Evolutionary conservation across 345 rosid species (phyloP).

Genomic region (Rhizophora mangle): DNA sequence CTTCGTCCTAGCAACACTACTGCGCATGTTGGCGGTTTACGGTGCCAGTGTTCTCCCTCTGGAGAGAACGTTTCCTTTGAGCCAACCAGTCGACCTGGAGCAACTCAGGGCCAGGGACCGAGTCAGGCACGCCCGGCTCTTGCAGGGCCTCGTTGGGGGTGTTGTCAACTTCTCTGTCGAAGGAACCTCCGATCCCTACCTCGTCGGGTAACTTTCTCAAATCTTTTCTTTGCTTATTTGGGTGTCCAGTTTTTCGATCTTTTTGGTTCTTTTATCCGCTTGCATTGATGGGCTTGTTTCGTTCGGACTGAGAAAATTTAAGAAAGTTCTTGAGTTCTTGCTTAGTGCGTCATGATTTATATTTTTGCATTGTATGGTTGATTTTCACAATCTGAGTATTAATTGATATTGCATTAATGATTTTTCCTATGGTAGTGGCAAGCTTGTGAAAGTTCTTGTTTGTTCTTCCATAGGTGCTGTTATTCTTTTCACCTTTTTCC

Average conservation of each 20-base stretch:
- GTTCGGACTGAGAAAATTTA: not conserved
- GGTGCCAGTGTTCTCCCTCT: constrained; percentile 47
- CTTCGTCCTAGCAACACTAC: constrained; percentile 18
- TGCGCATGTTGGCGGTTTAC: constrained; percentile 30
- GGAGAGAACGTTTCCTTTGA: constrained; percentile 64
- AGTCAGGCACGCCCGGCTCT: constrained; percentile 65
- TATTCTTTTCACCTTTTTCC: not conserved
- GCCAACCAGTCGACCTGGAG: constrained; percentile 43
- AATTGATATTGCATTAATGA: constrained; percentile 2
- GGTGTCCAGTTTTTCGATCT: not conserved
- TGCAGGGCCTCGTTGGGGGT: constrained; percentile 51
- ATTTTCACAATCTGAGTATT: constrained; percentile 3
- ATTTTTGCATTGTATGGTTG: not conserved
- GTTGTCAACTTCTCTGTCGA: constrained; percentile 64
- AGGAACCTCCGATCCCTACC: constrained; percentile 85
- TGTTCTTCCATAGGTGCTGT: not conserved
- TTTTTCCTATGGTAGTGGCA: not conserved
- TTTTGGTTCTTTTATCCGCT: not conserved
- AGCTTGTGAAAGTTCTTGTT: not conserved
- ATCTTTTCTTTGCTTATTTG: not conserved
- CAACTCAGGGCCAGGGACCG: constrained; percentile 66
- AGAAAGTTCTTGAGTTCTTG: not conserved
- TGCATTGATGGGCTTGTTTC: constrained; percentile 7
- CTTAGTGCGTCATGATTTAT: not conserved
- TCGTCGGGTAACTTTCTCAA: constrained; percentile 56